Evolutionary conservation across 805 yeast genomes (phyloP), one percentile per base, ranked within the genome.

Genomic region (Sugiyamaella valdiviana): DNA sequence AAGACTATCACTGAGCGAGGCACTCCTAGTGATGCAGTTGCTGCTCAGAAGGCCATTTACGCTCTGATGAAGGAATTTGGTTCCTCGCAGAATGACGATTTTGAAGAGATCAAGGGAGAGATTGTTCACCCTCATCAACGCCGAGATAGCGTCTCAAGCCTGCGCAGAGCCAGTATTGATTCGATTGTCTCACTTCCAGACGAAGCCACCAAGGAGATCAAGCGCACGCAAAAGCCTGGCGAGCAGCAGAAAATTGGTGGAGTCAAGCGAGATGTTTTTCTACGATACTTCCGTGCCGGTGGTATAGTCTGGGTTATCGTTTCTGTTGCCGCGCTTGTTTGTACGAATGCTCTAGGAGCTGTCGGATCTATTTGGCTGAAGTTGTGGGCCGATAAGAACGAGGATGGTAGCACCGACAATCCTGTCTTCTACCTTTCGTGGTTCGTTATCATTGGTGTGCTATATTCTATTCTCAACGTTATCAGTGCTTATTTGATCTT

Each of bases 241-340:
- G 95, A 86, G 65, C 83, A 77, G 52, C 76, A 81, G 50, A 89
- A 85, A 67, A 86, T 83, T 64, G 95, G 95, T 53, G 77, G 84
- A 62, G 95, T 86, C 48, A 82, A 83, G 60, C 81, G 87, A 83
- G 72, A 74, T 36, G 81, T 86, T 43, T 86, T 86, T 63, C 54
- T 65, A 51, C 80, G 77, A 41, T 86, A 86, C 62, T 87, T 86
- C 16, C 77, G 73, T 50, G 91, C 95, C 1, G 86, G 95, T 72
- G 84, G 84, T 54, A 76, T 39, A 6, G 26, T 19, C 14, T 38
- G 45, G 38, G 46, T 51, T 9, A 10, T 42, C 5, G 7, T 45
- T 7, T 24, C 51, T 19, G 19, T 15, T 69, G 0, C 57, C 83
- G 4, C 79, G 79, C 59, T 57, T 83, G 39, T 47, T 57, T 1